Percentiles rank a stretch among this genome's conserved stretches.
Evolutionary conservation across 208 protist genomes (phyloP).

Genomic region (Kentomonas sorsogonicus): DNA sequence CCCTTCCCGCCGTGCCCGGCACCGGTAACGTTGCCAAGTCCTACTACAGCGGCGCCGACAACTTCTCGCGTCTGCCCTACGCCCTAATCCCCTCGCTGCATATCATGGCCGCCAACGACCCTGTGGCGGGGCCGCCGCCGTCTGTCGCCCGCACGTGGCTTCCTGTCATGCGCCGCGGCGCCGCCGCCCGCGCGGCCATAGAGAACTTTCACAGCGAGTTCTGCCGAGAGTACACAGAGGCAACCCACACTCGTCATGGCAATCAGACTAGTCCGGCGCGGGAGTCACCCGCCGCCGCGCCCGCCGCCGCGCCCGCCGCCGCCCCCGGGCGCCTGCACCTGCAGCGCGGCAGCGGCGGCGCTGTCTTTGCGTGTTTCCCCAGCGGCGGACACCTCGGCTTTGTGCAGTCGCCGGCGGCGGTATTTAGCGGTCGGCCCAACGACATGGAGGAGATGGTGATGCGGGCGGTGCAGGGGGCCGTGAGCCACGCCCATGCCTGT

Average conservation of each 20-base stretch:
- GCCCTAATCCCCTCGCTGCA: constrained; percentile 36
- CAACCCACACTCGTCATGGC: too few relatives aligned
- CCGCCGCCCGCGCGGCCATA: too few relatives aligned
- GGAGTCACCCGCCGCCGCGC: too few relatives aligned
- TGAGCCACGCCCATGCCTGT: neutral
- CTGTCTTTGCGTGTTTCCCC: constrained; percentile 50
- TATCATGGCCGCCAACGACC: constrained; percentile 37
- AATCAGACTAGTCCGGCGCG: too few relatives aligned
- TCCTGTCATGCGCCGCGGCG: constrained; percentile 16
- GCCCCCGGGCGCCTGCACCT: constrained; percentile 29
- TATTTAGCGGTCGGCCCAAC: constrained; percentile 21
- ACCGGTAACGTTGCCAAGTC: constrained; percentile 15
- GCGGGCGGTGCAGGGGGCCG: constrained; percentile 6
- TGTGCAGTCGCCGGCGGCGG: constrained; percentile 23
- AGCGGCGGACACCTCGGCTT: constrained; percentile 59
- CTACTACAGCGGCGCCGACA: constrained; percentile 45
- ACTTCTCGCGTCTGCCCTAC: constrained; percentile 27
- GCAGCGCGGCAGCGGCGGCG: constrained; percentile 15
- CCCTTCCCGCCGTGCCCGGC: too few relatives aligned
- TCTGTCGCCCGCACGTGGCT: constrained; percentile 22
- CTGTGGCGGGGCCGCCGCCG: constrained; percentile 31
- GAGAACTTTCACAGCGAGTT: too few relatives aligned
- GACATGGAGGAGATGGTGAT: constrained; percentile 44
- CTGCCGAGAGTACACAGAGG: too few relatives aligned
- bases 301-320: constrained; percentile 15